Evolutionary conservation across 345 rosid genomes (phyloP).

Genomic region (Erysimum cheiranthoides): DNA sequence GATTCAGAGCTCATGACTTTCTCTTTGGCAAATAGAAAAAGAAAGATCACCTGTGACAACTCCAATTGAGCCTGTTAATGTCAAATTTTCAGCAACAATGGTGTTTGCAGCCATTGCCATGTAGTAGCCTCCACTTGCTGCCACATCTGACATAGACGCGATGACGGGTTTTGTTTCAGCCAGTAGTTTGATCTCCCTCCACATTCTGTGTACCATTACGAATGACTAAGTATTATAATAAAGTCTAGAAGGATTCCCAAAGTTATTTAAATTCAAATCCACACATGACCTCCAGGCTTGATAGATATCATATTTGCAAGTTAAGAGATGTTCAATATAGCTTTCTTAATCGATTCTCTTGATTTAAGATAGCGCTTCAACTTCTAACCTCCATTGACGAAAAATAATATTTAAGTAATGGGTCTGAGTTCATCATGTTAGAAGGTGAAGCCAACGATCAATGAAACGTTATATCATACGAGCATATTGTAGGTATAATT

Average conservation of each 20-base stretch:
- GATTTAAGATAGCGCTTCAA: not conserved
- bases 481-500: constrained; percentile 11
- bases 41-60: constrained; percentile 79
- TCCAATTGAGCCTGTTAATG: constrained; percentile 91
- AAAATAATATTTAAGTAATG: not conserved
- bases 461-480: constrained; percentile 8
- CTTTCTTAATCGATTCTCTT: constrained; percentile 5
- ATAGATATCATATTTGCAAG: constrained; percentile 7
- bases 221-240: constrained; percentile 28
- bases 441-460: constrained; percentile 26
- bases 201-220: constrained; percentile 62
- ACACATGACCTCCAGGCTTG: constrained; percentile 1
- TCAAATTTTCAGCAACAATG: constrained; percentile 80
- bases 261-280: constrained; percentile 1
- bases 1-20: constrained; percentile 16
- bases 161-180: constrained; percentile 84
- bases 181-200: constrained; percentile 93
- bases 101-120: constrained; percentile 93
- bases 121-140: constrained; percentile 98
- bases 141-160: constrained; percentile 94
- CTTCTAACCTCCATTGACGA: constrained; percentile 2
- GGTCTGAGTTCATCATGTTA: constrained; percentile 18
- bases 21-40: constrained; percentile 22
- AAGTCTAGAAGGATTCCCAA: constrained; percentile 15
- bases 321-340: not conserved